phyloP scores from a whole-genome alignment of 495 filamentous ascomycete species.

The Baudoinia panamericana region DNA sequence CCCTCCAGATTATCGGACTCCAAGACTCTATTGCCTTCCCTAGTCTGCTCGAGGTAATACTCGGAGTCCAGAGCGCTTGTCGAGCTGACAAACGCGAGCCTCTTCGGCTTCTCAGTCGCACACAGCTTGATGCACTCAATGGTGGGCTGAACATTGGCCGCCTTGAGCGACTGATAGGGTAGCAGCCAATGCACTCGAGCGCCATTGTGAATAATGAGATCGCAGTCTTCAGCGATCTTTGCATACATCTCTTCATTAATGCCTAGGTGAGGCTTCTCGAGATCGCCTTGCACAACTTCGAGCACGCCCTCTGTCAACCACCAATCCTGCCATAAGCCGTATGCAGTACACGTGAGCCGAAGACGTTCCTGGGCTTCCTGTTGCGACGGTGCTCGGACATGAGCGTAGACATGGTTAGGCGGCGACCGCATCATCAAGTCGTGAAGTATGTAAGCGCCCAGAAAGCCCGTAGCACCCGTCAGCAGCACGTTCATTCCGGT shows the following conservation, averaged over 20 bases:
- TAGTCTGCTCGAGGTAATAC: constrained; percentile 61
- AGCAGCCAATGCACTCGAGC: constrained; percentile 70
- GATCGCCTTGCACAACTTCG: constrained; percentile 55
- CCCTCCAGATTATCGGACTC: constrained; percentile 57
- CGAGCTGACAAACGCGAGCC: constrained; percentile 71
- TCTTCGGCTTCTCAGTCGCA: constrained; percentile 63
- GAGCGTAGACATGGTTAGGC: constrained; percentile 58
- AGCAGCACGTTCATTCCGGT: constrained; percentile 52
- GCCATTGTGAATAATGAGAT: constrained; percentile 83
- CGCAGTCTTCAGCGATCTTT: constrained; percentile 47
- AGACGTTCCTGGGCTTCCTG: constrained; percentile 40
- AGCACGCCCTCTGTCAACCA: constrained; percentile 46
- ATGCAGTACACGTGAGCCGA: constrained; percentile 44
- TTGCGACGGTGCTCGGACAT: constrained; percentile 55
- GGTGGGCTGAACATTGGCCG: constrained; percentile 71
- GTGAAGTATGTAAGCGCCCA: constrained; percentile 68
- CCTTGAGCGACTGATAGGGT: constrained; percentile 60
- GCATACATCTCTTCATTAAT: constrained; percentile 51
- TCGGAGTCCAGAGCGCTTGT: constrained; percentile 74
- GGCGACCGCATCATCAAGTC: constrained; percentile 53
- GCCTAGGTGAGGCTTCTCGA: constrained; percentile 60
- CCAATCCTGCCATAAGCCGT: constrained; percentile 66
- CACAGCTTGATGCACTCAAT: constrained; percentile 67
- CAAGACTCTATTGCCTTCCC: constrained; percentile 42
- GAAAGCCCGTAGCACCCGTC: constrained; percentile 84